A percentile compares a stretch with the other conserved stretches of the same genome.
Evolutionary conservation across 2,329 filamentous ascomycete species (phyloP).

Genomic region (Leptographium flavum): DNA sequence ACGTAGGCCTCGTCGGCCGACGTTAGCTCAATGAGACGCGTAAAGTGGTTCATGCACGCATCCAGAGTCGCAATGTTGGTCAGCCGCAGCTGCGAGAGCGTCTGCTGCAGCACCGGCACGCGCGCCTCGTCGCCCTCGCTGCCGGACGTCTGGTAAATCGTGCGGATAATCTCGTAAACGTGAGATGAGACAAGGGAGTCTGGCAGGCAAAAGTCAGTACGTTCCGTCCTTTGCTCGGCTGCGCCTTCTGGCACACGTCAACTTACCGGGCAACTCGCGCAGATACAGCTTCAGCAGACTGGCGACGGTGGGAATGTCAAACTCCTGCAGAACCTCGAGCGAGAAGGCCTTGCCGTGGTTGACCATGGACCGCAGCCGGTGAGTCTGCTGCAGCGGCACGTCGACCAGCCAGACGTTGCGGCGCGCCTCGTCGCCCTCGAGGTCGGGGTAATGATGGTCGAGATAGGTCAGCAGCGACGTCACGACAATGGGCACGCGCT

Average conservation of each 20-base stretch:
- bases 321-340: slow-evolving; percentile 65
- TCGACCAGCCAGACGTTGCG: slow-evolving; percentile 90
- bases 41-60: slow-evolving; percentile 96
- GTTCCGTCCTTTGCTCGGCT: too few relatives aligned
- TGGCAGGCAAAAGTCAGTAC: slow-evolving; percentile 27
- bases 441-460: slow-evolving; percentile 91
- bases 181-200: slow-evolving; percentile 97
- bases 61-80: slow-evolving; percentile 98
- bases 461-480: slow-evolving; percentile 90
- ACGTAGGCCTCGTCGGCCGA: slow-evolving; percentile 87
- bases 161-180: slow-evolving; percentile 97
- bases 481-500: slow-evolving; percentile 83
- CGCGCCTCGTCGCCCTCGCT: slow-evolving; percentile 56
- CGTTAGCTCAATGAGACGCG: slow-evolving; percentile 86
- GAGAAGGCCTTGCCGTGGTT: slow-evolving; percentile 77
- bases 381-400: slow-evolving; percentile 70
- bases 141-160: slow-evolving; percentile 76
- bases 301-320: slow-evolving; percentile 87
- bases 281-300: slow-evolving; percentile 89
- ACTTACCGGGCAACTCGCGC: slow-evolving; percentile 77
- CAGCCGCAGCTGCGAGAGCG: slow-evolving; percentile 82
- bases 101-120: slow-evolving; percentile 85
- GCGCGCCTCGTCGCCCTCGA: slow-evolving; percentile 89
- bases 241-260: too few relatives aligned
- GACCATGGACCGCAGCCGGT: slow-evolving; percentile 67